These are phyloP conservation scores for Centaurea solstitialis DNA, from an alignment of 129 eudicot genomes.

Conservation along the genomic window DNA sequence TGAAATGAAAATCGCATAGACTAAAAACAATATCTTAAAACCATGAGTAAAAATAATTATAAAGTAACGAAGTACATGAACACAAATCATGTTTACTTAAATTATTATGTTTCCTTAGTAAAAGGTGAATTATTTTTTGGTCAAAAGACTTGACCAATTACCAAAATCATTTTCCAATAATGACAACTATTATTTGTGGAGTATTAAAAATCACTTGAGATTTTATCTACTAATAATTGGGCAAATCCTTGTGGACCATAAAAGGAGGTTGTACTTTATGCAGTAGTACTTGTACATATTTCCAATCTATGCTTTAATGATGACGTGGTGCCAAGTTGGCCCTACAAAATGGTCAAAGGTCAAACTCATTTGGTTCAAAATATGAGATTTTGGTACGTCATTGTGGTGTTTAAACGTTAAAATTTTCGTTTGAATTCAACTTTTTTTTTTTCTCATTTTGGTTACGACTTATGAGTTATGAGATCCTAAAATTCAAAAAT, in stretches of 20 bases:
- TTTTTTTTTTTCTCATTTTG: no score
- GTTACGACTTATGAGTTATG: no score
- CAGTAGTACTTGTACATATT: not conserved
- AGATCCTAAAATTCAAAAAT: no score
- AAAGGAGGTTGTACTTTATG: not conserved
- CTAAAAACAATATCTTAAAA: no score
- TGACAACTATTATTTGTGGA: not conserved
- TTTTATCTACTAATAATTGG: constrained; percentile 1
- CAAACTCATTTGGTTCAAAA: constrained; percentile 1
- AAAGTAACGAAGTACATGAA: no score
- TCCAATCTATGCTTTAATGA: not conserved
- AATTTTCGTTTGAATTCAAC: no score
- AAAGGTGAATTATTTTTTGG: not conserved
- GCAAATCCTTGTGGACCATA: not conserved
- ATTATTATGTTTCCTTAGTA: not conserved
- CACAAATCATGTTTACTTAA: no score
- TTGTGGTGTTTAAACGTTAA: not conserved
- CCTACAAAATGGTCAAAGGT: constrained; percentile 16
- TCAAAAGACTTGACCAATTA: not conserved
- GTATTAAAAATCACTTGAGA: not conserved
- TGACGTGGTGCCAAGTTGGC: not conserved
- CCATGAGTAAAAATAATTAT: no score
- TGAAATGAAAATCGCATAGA: no score
- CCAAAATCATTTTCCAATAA: not conserved
- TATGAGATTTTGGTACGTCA: not conserved